Evolutionary conservation across 495 filamentous ascomycete genomes (phyloP).

Genomic region (Halenospora varia): DNA sequence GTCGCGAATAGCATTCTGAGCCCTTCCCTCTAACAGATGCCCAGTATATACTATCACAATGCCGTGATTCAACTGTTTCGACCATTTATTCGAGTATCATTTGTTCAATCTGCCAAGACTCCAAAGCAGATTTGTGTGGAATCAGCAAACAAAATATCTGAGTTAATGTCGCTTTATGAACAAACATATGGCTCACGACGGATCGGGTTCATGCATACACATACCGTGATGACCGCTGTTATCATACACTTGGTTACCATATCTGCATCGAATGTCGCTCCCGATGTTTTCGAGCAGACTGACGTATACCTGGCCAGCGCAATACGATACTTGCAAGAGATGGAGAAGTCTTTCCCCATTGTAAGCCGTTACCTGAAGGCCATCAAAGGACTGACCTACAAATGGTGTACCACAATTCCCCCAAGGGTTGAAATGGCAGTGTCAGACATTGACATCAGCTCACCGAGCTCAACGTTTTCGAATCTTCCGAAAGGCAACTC

Average conservation of each 20-base stretch:
- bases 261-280: slow-evolving; percentile 7
- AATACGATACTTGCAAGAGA: slow-evolving; percentile 26
- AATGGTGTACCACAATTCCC: slow-evolving; percentile 30
- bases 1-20: slow-evolving; percentile 19
- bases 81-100: slow-evolving; percentile 29
- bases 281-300: slow-evolving; percentile 17
- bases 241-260: slow-evolving; percentile 35
- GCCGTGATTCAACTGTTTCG: slow-evolving; percentile 35
- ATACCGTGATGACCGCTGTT: slow-evolving; percentile 29
- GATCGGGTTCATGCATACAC: slow-evolving; percentile 24
- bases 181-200: slow-evolving; percentile 27
- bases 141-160: slow-evolving; percentile 26
- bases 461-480: neutral
- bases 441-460: neutral
- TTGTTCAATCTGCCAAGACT: slow-evolving; percentile 23
- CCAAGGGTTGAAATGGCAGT: slow-evolving; percentile 15
- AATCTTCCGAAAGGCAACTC: neutral
- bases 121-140: slow-evolving; percentile 31
- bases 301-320: neutral
- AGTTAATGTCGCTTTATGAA: slow-evolving; percentile 24
- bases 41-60: slow-evolving; percentile 33
- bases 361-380: slow-evolving; percentile 18
- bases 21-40: neutral
- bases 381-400: slow-evolving; percentile 21
- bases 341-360: slow-evolving; percentile 19